These are phyloP conservation scores for Jamesozyma spencerorum DNA, from an alignment of 805 yeast genomes.

Conservation along the genomic window DNA sequence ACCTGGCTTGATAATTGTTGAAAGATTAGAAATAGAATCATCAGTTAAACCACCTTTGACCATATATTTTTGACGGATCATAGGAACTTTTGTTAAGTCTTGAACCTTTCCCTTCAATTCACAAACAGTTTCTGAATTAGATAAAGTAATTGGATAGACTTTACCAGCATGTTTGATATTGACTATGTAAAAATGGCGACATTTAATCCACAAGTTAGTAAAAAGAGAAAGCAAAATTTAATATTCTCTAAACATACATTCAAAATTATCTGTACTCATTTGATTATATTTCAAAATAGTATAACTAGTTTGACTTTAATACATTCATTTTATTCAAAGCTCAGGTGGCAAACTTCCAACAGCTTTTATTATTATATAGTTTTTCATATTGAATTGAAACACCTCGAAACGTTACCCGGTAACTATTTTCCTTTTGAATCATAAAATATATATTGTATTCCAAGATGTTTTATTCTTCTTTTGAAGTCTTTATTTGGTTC, in stretches of 20 bases:
- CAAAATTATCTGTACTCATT: conserved; percentile 3
- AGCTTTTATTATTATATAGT: neutral
- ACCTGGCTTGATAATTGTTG: conserved; percentile 49
- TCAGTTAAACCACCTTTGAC: conserved; percentile 80
- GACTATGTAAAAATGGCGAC: conserved; percentile 10
- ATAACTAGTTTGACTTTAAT: no score
- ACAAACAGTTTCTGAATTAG: conserved; percentile 33
- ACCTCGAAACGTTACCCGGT: neutral
- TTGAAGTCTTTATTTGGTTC: no score
- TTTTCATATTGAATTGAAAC: neutral
- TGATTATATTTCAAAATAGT: no score
- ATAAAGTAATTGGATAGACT: conserved; percentile 39
- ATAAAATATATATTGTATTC: no score
- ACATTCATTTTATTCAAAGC: no score
- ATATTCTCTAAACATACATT: conserved; percentile 3
- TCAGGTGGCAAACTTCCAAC: neutral
- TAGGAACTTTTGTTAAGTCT: conserved; percentile 72
- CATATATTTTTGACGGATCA: conserved; percentile 80
- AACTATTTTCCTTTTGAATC: neutral
- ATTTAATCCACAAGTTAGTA: no score
- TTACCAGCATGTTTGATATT: conserved; percentile 63
- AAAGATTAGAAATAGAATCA: conserved; percentile 38
- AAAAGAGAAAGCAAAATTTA: neutral
- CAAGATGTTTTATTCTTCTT: no score
- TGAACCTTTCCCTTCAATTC: conserved; percentile 60